phyloP scores from a whole-genome alignment of 1,139 yeast species.

The Blastobotrys malaysiensis region DNA sequence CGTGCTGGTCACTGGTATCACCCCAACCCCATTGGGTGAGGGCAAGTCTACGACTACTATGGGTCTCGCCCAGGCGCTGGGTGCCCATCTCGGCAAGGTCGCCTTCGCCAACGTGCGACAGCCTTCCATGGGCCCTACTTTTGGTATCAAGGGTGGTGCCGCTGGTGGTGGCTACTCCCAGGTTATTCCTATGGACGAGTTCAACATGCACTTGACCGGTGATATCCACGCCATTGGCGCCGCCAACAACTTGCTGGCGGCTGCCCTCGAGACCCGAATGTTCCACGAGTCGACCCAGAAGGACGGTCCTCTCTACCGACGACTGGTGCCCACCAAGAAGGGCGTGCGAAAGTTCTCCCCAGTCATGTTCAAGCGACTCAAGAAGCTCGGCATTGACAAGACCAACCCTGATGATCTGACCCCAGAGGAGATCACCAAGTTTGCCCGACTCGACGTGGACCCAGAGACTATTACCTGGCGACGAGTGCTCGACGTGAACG shows the following conservation, averaged over 20 bases:
- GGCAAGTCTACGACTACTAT: slow-evolving; percentile 97
- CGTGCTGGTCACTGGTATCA: slow-evolving; percentile 91
- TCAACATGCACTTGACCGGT: slow-evolving; percentile 97
- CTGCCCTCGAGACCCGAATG: slow-evolving; percentile 96
- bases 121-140: slow-evolving; percentile 98
- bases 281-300: slow-evolving; percentile 93
- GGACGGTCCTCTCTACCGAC: slow-evolving; percentile 77
- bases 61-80: slow-evolving; percentile 97
- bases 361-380: slow-evolving; percentile 72
- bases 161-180: slow-evolving; percentile 99
- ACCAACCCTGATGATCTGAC: slow-evolving; percentile 82
- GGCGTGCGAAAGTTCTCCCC: slow-evolving; percentile 74
- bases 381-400: slow-evolving; percentile 75
- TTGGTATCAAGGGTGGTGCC: slow-evolving; percentile 98
- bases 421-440: slow-evolving; percentile 65
- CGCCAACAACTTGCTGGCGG: slow-evolving; percentile 93
- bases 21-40: slow-evolving; percentile 98
- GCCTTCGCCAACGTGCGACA: slow-evolving; percentile 96
- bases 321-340: slow-evolving; percentile 87
- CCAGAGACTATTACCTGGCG: slow-evolving; percentile 94
- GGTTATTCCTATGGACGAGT: slow-evolving; percentile 98
- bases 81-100: slow-evolving; percentile 82
- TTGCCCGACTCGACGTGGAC: slow-evolving; percentile 87
- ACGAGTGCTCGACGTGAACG: slow-evolving; percentile 95
- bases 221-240: slow-evolving; percentile 96